A percentile compares a stretch with the other conserved stretches of the same genome.
phyloP scores from a whole-genome alignment of 1,284 basidiomycete species.

The Trichosporon inkin region DNA sequence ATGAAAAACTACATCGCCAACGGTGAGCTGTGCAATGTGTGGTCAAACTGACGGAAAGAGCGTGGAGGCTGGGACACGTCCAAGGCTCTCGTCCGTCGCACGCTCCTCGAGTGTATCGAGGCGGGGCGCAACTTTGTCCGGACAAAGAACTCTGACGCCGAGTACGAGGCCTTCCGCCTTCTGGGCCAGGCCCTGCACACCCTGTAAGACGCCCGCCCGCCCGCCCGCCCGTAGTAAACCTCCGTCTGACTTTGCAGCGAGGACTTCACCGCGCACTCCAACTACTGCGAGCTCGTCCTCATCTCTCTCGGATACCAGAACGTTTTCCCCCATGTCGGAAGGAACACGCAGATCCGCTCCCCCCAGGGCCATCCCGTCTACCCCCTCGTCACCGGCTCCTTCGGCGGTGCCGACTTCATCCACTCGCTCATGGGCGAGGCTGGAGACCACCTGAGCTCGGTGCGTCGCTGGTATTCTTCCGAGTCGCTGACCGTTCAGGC shows the following conservation, averaged over 20 bases:
- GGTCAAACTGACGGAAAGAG: constrained; percentile 51
- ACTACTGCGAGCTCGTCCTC: constrained; percentile 76
- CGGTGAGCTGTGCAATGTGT: constrained; percentile 48
- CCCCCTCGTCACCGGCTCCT: constrained; percentile 82
- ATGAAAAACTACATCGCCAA: constrained; percentile 98
- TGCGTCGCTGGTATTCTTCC: neutral
- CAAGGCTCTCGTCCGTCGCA: constrained; percentile 71
- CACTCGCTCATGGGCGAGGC: constrained; percentile 60
- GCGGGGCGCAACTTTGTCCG: constrained; percentile 58
- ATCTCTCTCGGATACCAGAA: constrained; percentile 67
- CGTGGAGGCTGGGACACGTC: constrained; percentile 80
- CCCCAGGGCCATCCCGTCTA: constrained; percentile 71
- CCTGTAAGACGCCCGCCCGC: constrained; percentile 29
- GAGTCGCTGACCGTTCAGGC: constrained; percentile 54
- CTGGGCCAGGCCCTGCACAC: constrained; percentile 60
- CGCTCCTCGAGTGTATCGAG: constrained; percentile 65
- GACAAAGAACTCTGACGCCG: constrained; percentile 62
- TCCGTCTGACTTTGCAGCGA: constrained; percentile 26
- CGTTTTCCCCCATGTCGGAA: constrained; percentile 87
- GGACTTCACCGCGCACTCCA: constrained; percentile 75
- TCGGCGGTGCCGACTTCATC: constrained; percentile 81
- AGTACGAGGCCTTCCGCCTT: constrained; percentile 77
- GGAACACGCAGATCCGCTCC: constrained; percentile 69
- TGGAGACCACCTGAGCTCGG: constrained; percentile 48
- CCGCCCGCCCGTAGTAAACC: too few relatives aligned